Evolutionary conservation across 2,329 filamentous ascomycete genomes (phyloP).

Genomic region (Raffaelea ambrosiae): DNA sequence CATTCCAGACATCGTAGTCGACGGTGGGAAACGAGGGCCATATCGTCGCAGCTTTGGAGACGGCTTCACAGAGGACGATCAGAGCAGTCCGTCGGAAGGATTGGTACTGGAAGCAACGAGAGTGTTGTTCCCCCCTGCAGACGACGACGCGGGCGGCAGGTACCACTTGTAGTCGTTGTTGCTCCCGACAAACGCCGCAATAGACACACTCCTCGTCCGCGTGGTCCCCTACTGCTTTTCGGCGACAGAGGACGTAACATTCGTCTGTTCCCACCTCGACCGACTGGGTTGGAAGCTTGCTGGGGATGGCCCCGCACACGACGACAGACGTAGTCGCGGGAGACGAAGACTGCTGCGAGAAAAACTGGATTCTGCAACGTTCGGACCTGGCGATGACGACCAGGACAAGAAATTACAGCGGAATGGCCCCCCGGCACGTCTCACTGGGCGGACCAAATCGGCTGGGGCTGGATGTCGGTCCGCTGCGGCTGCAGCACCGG

Average conservation of each 20-base stretch:
- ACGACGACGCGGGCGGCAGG: neutral
- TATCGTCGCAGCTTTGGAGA: neutral
- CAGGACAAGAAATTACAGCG: too few species aligned
- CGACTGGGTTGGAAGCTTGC: too few species aligned
- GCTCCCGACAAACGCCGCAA: neutral
- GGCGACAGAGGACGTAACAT: neutral
- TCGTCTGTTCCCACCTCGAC: too few species aligned
- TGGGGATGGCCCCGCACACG: neutral
- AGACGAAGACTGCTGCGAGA: neutral
- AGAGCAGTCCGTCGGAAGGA: neutral
- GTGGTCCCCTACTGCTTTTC: too few species aligned
- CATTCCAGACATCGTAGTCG: neutral
- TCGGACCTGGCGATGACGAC: neutral
- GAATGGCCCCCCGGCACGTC: too few species aligned
- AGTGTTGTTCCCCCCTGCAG: neutral
- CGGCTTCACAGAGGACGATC: neutral
- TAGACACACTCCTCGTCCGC: too few species aligned
- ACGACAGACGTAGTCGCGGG: neutral
- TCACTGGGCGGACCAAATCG: too few species aligned
- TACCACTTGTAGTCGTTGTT: neutral
- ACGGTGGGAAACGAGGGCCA: neutral
- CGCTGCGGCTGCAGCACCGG: too few species aligned
- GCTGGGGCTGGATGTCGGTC: too few species aligned
- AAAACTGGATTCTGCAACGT: neutral
- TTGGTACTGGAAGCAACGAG: neutral